Base-by-base conservation (phyloP, 2,329 filamentous ascomycete species). In the Cercospora sesami region DNA sequence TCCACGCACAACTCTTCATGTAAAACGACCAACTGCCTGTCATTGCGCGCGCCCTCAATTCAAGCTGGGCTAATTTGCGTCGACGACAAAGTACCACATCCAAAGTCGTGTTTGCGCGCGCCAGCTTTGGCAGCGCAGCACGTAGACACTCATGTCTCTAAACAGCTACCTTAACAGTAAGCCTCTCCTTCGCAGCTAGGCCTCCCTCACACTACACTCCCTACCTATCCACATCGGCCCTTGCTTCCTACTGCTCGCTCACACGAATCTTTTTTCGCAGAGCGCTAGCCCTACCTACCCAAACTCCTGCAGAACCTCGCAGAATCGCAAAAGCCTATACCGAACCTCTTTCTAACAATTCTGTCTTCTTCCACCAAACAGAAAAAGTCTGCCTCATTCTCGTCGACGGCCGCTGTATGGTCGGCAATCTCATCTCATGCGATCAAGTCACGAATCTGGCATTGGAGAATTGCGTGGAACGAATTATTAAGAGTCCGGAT, bases 371-470 rank as follows among this genome's bases (percentile, higher is more conserved):
- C 9, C 4, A 21, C 59, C 61, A 61, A 61, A 67, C 60, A 97
- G 95, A 97, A 82, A 96, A 93, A 81, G 92, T 98, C 74, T 86
- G 94, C 67, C 90, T 98, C 76, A 87, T 98, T 71, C 98, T 95
- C 30, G 91, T 92, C 74, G 95, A 98, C 81, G 95, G 94, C 62
- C 90, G 94, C 75, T 96, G 92, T 58, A 80, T 85, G 68, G 79
- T 81, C 73, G 95, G 95, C 68, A 94, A 86, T 2, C 88, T 99
- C 64, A 84, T 94, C 60, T 92, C 91, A 55, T 93, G 91, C 78
- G 95, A 99, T 80, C 90, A 97, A 80, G 89, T 91, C 76, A 98
- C 95, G 73, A 99, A 99, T 81, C 83, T 99, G 70, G 93, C 98
- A 28, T 86, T 99, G 12, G 87, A 89, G 73, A 86, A 92, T 72